Percentiles rank a stretch among this genome's conserved stretches.
Evolutionary conservation across 371 early-diverging fungal species (phyloP).

Genomic region (Mucor indicus): DNA sequence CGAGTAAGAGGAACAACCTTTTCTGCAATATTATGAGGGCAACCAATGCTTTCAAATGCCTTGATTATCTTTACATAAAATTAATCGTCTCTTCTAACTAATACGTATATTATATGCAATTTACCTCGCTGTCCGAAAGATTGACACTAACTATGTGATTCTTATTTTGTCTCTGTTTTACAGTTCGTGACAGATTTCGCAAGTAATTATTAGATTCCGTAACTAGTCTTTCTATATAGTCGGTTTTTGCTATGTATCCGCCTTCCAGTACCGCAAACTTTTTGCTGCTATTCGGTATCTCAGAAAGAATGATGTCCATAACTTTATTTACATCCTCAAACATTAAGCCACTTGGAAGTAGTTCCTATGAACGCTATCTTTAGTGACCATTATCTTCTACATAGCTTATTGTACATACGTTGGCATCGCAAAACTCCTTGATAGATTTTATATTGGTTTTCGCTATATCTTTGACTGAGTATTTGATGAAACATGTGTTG

Average conservation of each 20-base stretch:
- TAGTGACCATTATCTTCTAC: no score
- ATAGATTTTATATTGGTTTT: conserved; percentile 1
- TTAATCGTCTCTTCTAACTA: no score
- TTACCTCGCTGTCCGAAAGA: background rate
- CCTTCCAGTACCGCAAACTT: conserved; percentile 10
- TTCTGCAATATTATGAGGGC: conserved; percentile 10
- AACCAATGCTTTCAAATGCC: conserved; percentile 12
- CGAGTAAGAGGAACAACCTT: conserved; percentile 6
- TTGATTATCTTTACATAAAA: conserved; percentile 11
- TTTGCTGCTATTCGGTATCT: conserved; percentile 5
- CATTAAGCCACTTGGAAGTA: conserved; percentile 9
- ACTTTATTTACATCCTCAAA: conserved; percentile 18
- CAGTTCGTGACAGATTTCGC: conserved; percentile 1
- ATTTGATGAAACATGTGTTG: conserved; percentile 16
- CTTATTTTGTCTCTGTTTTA: conserved; percentile 8
- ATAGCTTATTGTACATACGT: conserved; percentile 14
- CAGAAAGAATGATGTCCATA: conserved; percentile 8
- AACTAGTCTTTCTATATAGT: conserved; percentile 18
- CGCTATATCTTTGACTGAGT: conserved; percentile 3
- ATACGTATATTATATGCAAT: background rate
- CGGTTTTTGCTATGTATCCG: conserved; percentile 13
- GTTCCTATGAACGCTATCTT: no score
- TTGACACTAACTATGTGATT: background rate
- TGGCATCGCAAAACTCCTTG: conserved; percentile 13
- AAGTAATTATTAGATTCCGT: conserved; percentile 6